These are phyloP conservation scores for Colletotrichum theobromicola DNA, from an alignment of 2,329 filamentous ascomycete species.

Conservation along the genomic window DNA sequence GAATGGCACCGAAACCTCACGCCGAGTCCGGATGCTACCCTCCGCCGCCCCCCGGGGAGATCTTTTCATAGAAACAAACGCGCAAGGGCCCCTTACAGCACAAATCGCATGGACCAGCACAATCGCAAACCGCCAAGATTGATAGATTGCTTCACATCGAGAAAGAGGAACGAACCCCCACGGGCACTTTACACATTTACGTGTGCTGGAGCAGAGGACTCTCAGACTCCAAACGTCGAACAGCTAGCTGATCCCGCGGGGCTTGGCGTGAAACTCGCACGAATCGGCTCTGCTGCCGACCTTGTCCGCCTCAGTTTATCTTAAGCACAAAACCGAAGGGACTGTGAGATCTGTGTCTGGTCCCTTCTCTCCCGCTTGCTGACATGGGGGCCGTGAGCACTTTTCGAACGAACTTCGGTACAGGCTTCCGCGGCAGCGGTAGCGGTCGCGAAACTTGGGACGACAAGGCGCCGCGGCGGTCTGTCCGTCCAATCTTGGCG, in stretches of 20 bases:
- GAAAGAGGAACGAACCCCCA: not conserved
- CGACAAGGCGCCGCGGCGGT: not conserved
- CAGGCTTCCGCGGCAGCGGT: not conserved
- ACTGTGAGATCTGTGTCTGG: not conserved
- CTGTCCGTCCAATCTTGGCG: slow-evolving; percentile 15
- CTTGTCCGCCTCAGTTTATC: not conserved
- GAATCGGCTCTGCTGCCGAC: not conserved
- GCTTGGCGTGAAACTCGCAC: slow-evolving; percentile 3
- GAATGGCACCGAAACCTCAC: slow-evolving; percentile 14
- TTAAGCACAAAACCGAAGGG: not conserved
- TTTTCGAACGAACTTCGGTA: not conserved
- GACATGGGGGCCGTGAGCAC: not conserved
- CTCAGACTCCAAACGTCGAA: not conserved
- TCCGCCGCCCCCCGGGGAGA: not conserved
- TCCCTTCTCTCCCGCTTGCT: no score
- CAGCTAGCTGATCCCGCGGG: not conserved
- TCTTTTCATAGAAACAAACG: slow-evolving; percentile 13
- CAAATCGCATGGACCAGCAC: not conserved
- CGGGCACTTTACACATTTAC: not conserved
- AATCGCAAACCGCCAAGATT: slow-evolving; percentile 7
- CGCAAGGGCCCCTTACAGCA: not conserved
- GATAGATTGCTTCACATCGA: not conserved
- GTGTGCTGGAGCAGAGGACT: not conserved
- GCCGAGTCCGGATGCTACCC: not conserved
- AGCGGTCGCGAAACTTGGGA: not conserved